These are phyloP conservation scores for Sophora flavescens DNA, from an alignment of 306 rosid species.

Conservation along the genomic window DNA sequence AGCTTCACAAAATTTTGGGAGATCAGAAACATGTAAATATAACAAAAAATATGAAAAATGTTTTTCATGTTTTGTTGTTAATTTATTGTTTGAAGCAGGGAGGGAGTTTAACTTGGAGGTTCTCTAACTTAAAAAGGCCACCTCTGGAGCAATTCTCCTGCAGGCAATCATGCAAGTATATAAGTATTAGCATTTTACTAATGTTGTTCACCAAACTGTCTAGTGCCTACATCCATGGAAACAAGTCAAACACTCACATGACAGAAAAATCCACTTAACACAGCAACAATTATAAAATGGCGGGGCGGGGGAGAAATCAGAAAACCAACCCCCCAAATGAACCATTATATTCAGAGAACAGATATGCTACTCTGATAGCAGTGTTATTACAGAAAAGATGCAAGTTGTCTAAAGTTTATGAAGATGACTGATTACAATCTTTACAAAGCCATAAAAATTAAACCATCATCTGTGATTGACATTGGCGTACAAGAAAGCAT, in stretches of 20 bases:
- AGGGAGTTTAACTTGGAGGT: slow-evolving; percentile 50
- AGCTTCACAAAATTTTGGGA: slow-evolving; percentile 26
- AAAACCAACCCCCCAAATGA: not conserved
- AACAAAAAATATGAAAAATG: slow-evolving; percentile 38
- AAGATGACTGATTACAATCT: not conserved
- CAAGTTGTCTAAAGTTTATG: slow-evolving; percentile 24
- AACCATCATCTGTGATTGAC: slow-evolving; percentile 13
- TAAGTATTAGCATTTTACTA: slow-evolving; percentile 41
- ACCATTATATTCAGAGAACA: slow-evolving; percentile 9
- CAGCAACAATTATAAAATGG: not conserved
- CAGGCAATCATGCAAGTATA: slow-evolving; percentile 44
- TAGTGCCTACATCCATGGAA: not conserved
- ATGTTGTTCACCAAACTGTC: slow-evolving; percentile 27
- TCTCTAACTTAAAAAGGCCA: slow-evolving; percentile 50
- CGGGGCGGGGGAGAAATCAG: not conserved
- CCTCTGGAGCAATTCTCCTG: slow-evolving; percentile 53
- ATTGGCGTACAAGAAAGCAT: slow-evolving; percentile 32
- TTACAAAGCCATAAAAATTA: not conserved
- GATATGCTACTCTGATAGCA: slow-evolving; percentile 24
- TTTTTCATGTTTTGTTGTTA: slow-evolving; percentile 45
- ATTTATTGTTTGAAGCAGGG: slow-evolving; percentile 36
- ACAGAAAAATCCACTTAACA: slow-evolving; percentile 31
- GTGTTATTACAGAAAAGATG: slow-evolving; percentile 42
- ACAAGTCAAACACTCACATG: slow-evolving; percentile 8
- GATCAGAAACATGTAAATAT: slow-evolving; percentile 25